Percentiles rank a stretch among this genome's conserved stretches.
These are phyloP conservation scores for Yueomyces sp. DNA, from an alignment of 805 yeast species.

Conservation along the genomic window DNA sequence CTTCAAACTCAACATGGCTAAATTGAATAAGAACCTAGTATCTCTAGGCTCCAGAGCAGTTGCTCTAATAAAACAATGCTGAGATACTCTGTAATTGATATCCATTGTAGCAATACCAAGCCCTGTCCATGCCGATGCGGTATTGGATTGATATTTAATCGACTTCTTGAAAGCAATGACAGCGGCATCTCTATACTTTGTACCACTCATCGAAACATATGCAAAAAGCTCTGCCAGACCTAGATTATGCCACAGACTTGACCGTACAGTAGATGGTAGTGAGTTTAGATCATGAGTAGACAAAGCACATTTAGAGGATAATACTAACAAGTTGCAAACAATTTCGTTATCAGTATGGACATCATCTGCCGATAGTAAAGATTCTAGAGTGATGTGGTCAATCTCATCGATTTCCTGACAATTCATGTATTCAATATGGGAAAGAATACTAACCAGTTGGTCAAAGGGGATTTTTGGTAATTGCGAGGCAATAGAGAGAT, in stretches of 20 bases:
- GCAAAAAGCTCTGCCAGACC: slow-evolving; percentile 52
- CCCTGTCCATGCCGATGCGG: slow-evolving; percentile 66
- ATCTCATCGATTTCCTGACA: slow-evolving; percentile 18
- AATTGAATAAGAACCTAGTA: slow-evolving; percentile 61
- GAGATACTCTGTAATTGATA: slow-evolving; percentile 59
- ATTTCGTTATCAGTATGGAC: slow-evolving; percentile 23
- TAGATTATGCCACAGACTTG: slow-evolving; percentile 52
- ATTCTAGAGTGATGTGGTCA: slow-evolving; percentile 13
- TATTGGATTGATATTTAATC: slow-evolving; percentile 55
- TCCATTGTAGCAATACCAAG: slow-evolving; percentile 65
- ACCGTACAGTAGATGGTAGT: slow-evolving; percentile 34
- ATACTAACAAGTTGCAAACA: slow-evolving; percentile 29
- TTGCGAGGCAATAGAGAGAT: slow-evolving; percentile 42
- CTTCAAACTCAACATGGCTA: slow-evolving; percentile 64
- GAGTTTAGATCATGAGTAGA: slow-evolving; percentile 5
- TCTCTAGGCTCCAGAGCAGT: slow-evolving; percentile 55
- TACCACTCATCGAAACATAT: slow-evolving; percentile 20
- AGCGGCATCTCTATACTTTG: slow-evolving; percentile 34
- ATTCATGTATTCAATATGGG: slow-evolving; percentile 5
- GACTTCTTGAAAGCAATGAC: slow-evolving; percentile 50
- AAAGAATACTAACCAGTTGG: slow-evolving; percentile 20
- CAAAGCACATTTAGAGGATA: slow-evolving; percentile 36
- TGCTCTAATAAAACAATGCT: slow-evolving; percentile 87
- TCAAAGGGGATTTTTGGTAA: slow-evolving; percentile 37
- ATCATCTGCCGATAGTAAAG: slow-evolving; percentile 9